These are phyloP conservation scores for Cordia subcordata DNA, from an alignment of 257 asterid genomes.

Conservation along the genomic window DNA sequence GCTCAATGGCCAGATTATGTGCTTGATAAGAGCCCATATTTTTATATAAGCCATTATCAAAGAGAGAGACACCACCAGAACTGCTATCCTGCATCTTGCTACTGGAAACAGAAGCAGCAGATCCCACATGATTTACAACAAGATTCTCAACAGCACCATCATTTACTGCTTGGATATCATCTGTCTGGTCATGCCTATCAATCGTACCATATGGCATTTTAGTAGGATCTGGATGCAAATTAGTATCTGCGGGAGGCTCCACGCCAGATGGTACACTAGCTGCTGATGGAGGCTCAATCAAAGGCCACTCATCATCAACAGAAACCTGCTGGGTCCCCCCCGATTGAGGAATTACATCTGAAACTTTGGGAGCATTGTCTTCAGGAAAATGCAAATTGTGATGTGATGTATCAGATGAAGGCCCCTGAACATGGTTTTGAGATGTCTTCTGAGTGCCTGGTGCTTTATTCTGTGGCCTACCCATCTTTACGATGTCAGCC, in stretches of 20 bases:
- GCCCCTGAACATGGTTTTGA: conserved; percentile 36
- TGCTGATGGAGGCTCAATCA: conserved; percentile 50
- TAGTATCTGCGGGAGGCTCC: conserved; percentile 39
- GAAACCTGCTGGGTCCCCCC: no score
- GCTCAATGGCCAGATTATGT: conserved; percentile 16
- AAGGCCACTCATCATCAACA: conserved; percentile 66
- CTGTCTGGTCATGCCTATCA: conserved; percentile 34
- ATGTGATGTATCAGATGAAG: conserved; percentile 28
- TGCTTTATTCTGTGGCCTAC: conserved; percentile 50
- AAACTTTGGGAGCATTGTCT: no score
- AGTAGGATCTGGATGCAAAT: conserved; percentile 43
- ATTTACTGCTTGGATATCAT: conserved; percentile 44
- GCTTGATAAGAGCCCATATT: conserved; percentile 41
- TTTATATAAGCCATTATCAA: conserved; percentile 37
- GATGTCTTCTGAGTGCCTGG: conserved; percentile 23
- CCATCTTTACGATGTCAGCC: conserved; percentile 98
- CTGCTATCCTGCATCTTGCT: no score
- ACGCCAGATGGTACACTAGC: conserved; percentile 23
- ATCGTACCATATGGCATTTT: conserved; percentile 27
- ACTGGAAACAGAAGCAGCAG: no score
- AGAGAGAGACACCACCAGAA: conserved; percentile 40
- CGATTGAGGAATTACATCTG: no score
- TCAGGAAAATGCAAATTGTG: no score
- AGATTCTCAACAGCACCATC: conserved; percentile 23
- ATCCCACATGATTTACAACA: no score